phyloP scores from a whole-genome alignment of 106 monocot genomes.

The Dioscorea zingiberensis region DNA sequence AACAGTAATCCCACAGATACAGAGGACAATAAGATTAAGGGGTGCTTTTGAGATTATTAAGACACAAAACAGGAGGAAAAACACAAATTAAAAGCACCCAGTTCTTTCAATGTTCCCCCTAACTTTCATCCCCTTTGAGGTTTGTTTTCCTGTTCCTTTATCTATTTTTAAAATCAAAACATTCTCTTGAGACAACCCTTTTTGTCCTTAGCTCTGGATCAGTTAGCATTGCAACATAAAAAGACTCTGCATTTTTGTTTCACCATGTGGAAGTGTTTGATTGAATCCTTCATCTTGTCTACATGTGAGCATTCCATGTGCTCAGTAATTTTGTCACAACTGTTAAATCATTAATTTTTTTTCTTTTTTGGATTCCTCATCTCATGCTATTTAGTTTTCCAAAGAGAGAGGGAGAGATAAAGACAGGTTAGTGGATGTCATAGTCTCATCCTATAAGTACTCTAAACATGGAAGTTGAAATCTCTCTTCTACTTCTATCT shows the following conservation, averaged over 20 bases:
- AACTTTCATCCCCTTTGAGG: slow-evolving; percentile 14
- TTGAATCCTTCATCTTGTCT: too few relatives aligned
- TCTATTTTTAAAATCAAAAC: slow-evolving; percentile 1
- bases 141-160: not conserved
- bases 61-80: slow-evolving; percentile 1
- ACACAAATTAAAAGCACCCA: slow-evolving; percentile 6
- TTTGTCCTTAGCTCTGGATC: not conserved
- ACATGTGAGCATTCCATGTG: too few relatives aligned
- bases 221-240: not conserved
- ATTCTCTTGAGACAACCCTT: slow-evolving; percentile 3
- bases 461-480: too few relatives aligned
- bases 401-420: too few relatives aligned
- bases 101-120: slow-evolving; percentile 1
- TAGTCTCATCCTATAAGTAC: too few relatives aligned
- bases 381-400: too few relatives aligned
- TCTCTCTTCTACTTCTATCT: too few relatives aligned
- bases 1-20: slow-evolving; percentile 9
- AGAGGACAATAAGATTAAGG: not conserved
- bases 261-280: not conserved
- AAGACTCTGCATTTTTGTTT: not conserved
- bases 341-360: too few relatives aligned
- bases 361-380: too few relatives aligned
- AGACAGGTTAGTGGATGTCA: too few relatives aligned
- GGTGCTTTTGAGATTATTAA: not conserved
- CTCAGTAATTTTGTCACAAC: too few relatives aligned